These are phyloP conservation scores for Eucalyptus erythrocorys DNA, from an alignment of 345 rosid species.

Conservation along the genomic window DNA sequence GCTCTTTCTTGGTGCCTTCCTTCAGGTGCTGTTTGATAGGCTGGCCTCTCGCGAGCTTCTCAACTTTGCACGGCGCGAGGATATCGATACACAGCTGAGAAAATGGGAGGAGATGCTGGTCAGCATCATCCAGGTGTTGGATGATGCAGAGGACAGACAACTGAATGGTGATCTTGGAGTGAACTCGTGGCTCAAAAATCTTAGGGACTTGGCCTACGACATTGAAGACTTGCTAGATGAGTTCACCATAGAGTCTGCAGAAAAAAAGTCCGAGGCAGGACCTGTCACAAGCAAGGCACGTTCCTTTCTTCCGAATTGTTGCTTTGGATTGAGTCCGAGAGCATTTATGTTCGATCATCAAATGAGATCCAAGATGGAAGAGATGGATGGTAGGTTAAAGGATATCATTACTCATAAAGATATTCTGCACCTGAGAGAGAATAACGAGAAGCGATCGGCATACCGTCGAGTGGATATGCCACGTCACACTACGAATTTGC, in stretches of 20 bases:
- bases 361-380: background rate
- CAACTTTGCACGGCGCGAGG: background rate
- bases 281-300: background rate
- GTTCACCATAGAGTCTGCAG: rapidly evolving
- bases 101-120: background rate
- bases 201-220: background rate
- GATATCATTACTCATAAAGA: background rate
- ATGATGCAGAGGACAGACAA: background rate
- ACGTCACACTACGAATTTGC: rapidly evolving
- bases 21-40: background rate
- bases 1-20: background rate
- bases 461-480: rapidly evolving
- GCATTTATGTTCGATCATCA: background rate
- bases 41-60: background rate
- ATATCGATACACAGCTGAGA: background rate
- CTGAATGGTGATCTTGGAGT: rapidly evolving
- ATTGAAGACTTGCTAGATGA: background rate
- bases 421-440: rapidly evolving
- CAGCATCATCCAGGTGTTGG: background rate
- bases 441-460: rapidly evolving
- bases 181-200: background rate
- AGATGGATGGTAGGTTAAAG: background rate
- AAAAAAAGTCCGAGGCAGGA: background rate
- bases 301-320: background rate
- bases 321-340: rapidly evolving